These are phyloP conservation scores for Batkoa obscura DNA, from an alignment of 371 early-diverging fungal genomes.

Conservation along the genomic window DNA sequence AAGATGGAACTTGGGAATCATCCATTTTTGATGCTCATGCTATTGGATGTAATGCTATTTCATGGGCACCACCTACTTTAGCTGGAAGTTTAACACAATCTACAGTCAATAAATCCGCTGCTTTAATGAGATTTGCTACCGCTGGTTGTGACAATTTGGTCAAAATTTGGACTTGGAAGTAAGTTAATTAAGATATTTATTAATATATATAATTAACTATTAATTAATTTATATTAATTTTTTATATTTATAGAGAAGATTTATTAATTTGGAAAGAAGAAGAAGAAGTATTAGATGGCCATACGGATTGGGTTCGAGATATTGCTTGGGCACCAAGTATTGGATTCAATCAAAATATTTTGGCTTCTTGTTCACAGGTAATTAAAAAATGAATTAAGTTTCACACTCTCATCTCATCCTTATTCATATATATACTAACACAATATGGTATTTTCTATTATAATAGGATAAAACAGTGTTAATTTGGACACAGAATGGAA, in stretches of 20 bases:
- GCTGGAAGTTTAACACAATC: constrained; percentile 62
- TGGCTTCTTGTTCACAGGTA: constrained; percentile 86
- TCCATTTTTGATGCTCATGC: constrained; percentile 65
- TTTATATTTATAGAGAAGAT: constrained; percentile 44
- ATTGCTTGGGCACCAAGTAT: constrained; percentile 92
- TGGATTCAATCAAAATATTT: constrained; percentile 69
- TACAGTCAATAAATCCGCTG: constrained; percentile 26
- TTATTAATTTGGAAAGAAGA: constrained; percentile 44
- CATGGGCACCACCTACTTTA: constrained; percentile 83
- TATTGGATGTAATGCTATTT: constrained; percentile 83
- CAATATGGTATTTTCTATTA: constrained; percentile 1
- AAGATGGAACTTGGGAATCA: constrained; percentile 66
- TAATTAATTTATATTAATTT: neutral
- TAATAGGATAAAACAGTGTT: constrained; percentile 74
- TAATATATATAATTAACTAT: neutral
- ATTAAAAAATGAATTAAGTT: too few relatives aligned
- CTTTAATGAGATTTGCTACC: constrained; percentile 58
- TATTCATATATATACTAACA: neutral
- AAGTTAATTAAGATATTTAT: too few relatives aligned
- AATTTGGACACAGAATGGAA: constrained; percentile 82
- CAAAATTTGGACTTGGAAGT: constrained; percentile 77
- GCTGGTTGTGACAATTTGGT: constrained; percentile 92
- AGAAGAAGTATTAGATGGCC: constrained; percentile 68
- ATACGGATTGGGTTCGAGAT: constrained; percentile 97
- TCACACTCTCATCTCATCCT: too few relatives aligned